phyloP scores from a whole-genome alignment of 2,329 filamentous ascomycete species.

The Cytospora piceicola region DNA sequence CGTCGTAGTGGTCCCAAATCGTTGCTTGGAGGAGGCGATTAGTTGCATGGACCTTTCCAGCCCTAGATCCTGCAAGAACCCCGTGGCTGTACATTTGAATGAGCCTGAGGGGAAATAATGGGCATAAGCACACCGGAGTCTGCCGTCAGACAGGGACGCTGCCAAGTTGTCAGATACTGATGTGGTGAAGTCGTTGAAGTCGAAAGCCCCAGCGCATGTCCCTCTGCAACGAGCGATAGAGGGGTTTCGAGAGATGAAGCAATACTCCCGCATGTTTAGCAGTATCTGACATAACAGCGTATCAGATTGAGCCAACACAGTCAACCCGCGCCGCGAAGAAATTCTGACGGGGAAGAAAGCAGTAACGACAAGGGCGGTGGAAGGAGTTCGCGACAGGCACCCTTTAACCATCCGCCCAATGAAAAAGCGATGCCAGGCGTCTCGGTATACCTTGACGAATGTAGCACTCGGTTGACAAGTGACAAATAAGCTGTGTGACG shows the following conservation, averaged over 20 bases:
- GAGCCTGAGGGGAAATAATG: constrained; percentile 20
- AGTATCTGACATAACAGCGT: neutral
- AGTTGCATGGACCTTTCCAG: constrained; percentile 5
- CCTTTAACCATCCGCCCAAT: neutral
- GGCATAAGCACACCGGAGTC: constrained; percentile 20
- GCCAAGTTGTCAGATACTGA: neutral
- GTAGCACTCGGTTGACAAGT: constrained; percentile 17
- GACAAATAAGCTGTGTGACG: constrained; percentile 17
- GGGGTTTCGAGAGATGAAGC: neutral
- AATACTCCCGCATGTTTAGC: neutral
- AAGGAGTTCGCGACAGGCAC: neutral
- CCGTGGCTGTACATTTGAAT: constrained; percentile 16
- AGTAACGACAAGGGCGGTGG: neutral
- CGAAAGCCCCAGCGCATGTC: neutral
- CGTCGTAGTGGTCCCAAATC: constrained; percentile 18
- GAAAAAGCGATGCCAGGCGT: neutral
- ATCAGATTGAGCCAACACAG: neutral
- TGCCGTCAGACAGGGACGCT: constrained; percentile 27
- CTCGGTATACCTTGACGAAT: neutral
- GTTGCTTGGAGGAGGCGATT: constrained; percentile 5
- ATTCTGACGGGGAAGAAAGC: neutral
- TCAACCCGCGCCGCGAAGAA: neutral
- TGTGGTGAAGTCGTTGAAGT: neutral
- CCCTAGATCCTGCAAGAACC: constrained; percentile 21
- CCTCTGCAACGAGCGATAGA: neutral